Base-by-base conservation (phyloP, 1,284 basidiomycete genomes). In the Megacollybia platyphylla region DNA sequence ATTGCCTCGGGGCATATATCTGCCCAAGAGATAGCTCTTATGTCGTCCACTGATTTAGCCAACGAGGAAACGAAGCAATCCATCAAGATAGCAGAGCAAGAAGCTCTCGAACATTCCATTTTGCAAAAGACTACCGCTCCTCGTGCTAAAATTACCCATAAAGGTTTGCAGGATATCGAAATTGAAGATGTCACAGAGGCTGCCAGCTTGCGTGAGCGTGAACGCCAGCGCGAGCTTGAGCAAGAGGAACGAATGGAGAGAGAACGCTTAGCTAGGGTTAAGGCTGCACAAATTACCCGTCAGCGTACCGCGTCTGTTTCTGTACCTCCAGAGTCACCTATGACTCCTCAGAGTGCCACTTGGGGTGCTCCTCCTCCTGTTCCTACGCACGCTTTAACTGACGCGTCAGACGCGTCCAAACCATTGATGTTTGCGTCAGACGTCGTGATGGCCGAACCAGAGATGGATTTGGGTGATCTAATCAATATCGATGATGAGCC, bases 61-160 rank as follows among this genome's bases (percentile, higher is more conserved):
- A 82, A 85, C 55, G 86, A 89, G 56, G 84, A 87, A 57, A 76
- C 74, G 44, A 78, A 87, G 55, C 72, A 81, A 53, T 77, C 79
- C 44, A 89, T 88, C 55, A 82, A 77, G 55, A 73, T 75, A 45
- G 80, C 84, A 18, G 82, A 87, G 57, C 71, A 85, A 54, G 84
- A 86, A 60, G 75, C 84, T 3, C 63, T 91, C 50, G 79, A 79
- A 54, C 79, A 89, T 57, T 87, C 86, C 7, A 90, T 91, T 51
- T 64, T 90, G 47, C 71, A 80, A 55, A 84, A 78, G 55, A 67
- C 73, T 8, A 65, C 67, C 3, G 70, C 74, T 20, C 87, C 87
- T 46, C 79, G 82, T 52, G 80, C 86, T 30, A 90, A 90, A 60
- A 82, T 88, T 48, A 91, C 87, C 15, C 88, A 90, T 65, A 91